Percentiles rank a stretch among this genome's conserved stretches.
Conservation (phyloP, 768 basidiomycete species). For the Hortiboletus flavorubellus region DNA sequence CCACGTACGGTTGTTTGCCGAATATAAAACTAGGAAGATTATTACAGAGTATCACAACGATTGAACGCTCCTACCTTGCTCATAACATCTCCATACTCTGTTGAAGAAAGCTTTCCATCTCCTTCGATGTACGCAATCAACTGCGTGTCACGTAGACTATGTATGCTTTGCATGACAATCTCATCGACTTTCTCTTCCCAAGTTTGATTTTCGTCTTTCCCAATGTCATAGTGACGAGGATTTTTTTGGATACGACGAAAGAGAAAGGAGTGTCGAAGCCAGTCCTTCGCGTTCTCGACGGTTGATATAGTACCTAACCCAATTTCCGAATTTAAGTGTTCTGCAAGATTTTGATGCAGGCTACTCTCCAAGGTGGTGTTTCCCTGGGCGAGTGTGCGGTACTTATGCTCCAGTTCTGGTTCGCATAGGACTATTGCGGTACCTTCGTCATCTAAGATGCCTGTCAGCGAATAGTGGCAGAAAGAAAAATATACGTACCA, state of each 20-base stretch:
- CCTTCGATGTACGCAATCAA: constrained; percentile 48
- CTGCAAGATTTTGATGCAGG: constrained; percentile 77
- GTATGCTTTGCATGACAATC: constrained; percentile 66
- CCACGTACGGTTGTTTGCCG: constrained; percentile 58
- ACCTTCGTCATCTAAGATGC: constrained; percentile 67
- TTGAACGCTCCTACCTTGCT: constrained; percentile 57
- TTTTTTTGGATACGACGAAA: constrained; percentile 85
- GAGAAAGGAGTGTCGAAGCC: constrained; percentile 85
- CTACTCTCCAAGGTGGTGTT: constrained; percentile 81
- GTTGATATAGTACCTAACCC: constrained; percentile 79
- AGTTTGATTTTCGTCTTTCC: constrained; percentile 50
- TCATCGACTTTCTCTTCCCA: constrained; percentile 74
- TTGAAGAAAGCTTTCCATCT: constrained; percentile 50
- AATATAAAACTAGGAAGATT: constrained; percentile 62
- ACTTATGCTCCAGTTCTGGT: constrained; percentile 65
- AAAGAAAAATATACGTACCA: constrained; percentile 40
- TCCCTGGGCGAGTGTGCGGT: constrained; percentile 64
- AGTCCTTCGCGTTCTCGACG: constrained; percentile 66
- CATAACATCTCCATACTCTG: constrained; percentile 84
- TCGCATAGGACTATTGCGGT: constrained; percentile 84
- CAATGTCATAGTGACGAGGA: constrained; percentile 68
- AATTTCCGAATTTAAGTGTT: constrained; percentile 95
- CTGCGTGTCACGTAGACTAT: constrained; percentile 55
- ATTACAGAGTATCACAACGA: background rate
- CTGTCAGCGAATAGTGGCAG: background rate